A percentile compares a stretch with the other conserved stretches of the same genome.
Evolutionary conservation across 2,329 filamentous ascomycete species (phyloP).

Genomic region (Monosporascus cannonballus): DNA sequence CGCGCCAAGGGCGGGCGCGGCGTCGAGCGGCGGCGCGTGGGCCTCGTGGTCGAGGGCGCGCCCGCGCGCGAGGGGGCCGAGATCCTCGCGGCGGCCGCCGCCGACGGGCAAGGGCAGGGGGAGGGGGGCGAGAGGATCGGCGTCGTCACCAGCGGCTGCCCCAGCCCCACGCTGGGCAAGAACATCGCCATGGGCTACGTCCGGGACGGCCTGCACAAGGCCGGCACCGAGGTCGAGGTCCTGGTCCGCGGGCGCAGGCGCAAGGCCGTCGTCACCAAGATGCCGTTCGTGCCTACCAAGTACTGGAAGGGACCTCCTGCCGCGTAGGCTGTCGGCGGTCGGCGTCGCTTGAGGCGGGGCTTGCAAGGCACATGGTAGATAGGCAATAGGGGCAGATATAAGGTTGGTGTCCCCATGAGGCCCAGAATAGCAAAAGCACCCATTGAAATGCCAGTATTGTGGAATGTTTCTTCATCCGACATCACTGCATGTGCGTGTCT

Average conservation of each 20-base stretch:
- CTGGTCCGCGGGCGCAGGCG: slow-evolving; percentile 71
- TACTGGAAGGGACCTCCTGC: slow-evolving; percentile 53
- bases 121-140: slow-evolving; percentile 61
- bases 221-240: slow-evolving; percentile 74
- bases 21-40: slow-evolving; percentile 68
- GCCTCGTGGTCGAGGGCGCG: slow-evolving; percentile 75
- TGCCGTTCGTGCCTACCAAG: slow-evolving; percentile 80
- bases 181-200: slow-evolving; percentile 98
- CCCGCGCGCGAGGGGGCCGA: slow-evolving; percentile 86
- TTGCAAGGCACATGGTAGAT: too few species aligned
- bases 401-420: too few species aligned
- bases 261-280: slow-evolving; percentile 71
- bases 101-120: too few species aligned
- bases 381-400: not conserved
- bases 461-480: too few species aligned
- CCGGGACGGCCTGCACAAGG: slow-evolving; percentile 74
- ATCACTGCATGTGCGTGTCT: too few species aligned
- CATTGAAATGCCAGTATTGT: too few species aligned
- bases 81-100: slow-evolving; percentile 51
- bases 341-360: not conserved
- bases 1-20: slow-evolving; percentile 67
- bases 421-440: too few species aligned
- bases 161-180: slow-evolving; percentile 76
- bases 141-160: slow-evolving; percentile 80
- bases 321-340: slow-evolving; percentile 4